phyloP scores from a whole-genome alignment of 257 asterid species.

The Solanum ahanhuiri region DNA sequence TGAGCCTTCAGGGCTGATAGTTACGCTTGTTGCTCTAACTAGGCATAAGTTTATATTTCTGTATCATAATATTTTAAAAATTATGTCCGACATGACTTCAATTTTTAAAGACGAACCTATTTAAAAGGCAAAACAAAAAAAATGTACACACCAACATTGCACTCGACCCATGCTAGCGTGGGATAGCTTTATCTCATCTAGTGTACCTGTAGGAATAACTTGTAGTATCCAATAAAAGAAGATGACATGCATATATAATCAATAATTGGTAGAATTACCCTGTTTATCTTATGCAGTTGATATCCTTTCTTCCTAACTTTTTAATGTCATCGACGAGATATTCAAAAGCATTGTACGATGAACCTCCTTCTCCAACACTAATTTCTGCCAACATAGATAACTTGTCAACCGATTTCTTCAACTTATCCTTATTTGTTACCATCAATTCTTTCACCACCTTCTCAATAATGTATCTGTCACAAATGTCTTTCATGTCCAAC shows the following conservation, averaged over 20 bases:
- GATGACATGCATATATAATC: not conserved
- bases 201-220: not conserved
- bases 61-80: too few species aligned
- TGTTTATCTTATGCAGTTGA: not conserved
- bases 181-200: not conserved
- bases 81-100: too few species aligned
- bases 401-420: constrained; percentile 10
- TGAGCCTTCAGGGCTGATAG: too few species aligned
- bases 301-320: not conserved
- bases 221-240: not conserved
- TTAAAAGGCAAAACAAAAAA: too few species aligned
- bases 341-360: constrained; percentile 25
- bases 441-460: constrained; percentile 29
- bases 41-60: too few species aligned
- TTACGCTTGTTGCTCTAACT: too few species aligned
- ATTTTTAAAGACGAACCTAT: too few species aligned
- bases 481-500: constrained; percentile 47
- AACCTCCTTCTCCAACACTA: constrained; percentile 34
- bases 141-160: too few species aligned
- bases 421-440: constrained; percentile 28
- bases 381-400: constrained; percentile 18
- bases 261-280: not conserved
- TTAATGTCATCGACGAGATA: not conserved
- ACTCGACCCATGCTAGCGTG: not conserved
- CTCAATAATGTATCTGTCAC: constrained; percentile 27